Base-by-base conservation (phyloP, 2,329 filamentous ascomycete genomes). In the Aspergillus nomiae region DNA sequence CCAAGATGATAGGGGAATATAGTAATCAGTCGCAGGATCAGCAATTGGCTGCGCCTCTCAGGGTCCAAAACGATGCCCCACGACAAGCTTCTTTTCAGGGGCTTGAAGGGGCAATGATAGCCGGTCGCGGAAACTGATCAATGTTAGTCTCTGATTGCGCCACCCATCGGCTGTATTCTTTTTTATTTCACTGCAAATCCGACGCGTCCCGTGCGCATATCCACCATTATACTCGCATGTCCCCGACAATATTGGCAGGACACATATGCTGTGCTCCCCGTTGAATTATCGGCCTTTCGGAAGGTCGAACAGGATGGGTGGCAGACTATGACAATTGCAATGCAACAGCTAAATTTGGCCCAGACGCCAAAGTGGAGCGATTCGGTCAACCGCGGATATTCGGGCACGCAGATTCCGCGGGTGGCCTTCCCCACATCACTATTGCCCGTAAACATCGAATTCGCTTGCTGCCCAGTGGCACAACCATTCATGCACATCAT, bases 81-180 rank as follows among this genome's bases (percentile, higher is more conserved):
- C 51, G 32, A 19, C n/a, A 55, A 55, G 51, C 51, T 55, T 38
- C 51, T 26, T 53, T 55, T 38, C 30, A 38, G 51, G 51, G 51
- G 30, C 26, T 24, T 26, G 24, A 12, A 53, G n/a, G 26, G 19
- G 19, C 51, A 51, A 51, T 32, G 24, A 50, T 30, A 10, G 24
- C 26, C 26, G 46, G 46, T 50, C 26, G 16, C 16, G 38, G n/a
- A 50, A 30, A 50, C 10, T 30, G 26, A 30, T 50, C 26, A 51
- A 51, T 32, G 48, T 51, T 34, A 28, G 48, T 4, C 28, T 21
- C 14, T 7, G 26, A 51, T 51, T 51, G 48, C 48, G 28, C 48
- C 48, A 51, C 28, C 32, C 48, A n/a, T 32, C 26, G 30, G 2
- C 16, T 43, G 16, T 21, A n/a, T n/a, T n/a, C n/a, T 14, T 7